A percentile compares a stretch with the other conserved stretches of the same genome.
These are phyloP conservation scores for Dictyostelium firmibasis DNA, from an alignment of 78 protist species.

Conservation along the genomic window DNA sequence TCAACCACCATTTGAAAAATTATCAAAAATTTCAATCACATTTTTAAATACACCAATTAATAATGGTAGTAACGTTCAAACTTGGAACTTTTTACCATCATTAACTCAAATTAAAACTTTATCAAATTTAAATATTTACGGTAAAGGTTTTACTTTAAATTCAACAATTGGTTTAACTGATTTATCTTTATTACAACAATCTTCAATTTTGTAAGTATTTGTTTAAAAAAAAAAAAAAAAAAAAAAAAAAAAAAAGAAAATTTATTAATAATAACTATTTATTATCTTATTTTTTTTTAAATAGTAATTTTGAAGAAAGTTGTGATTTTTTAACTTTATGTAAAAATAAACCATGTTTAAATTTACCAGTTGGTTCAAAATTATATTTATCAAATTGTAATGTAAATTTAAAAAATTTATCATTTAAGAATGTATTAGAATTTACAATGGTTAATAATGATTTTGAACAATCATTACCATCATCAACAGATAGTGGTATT, in stretches of 20 bases:
- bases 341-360: neutral
- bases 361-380: neutral
- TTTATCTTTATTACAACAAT: neutral
- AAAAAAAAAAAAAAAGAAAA: too few relatives aligned
- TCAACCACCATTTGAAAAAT: neutral
- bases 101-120: neutral
- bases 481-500: neutral
- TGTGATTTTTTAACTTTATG: neutral
- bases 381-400: neutral
- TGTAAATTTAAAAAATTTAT: neutral
- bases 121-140: neutral
- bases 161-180: neutral
- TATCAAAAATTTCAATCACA: neutral
- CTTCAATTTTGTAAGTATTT: neutral
- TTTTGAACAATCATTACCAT: neutral
- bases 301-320: neutral
- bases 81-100: neutral
- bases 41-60: neutral
- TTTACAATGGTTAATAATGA: neutral
- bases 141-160: neutral
- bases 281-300: too few relatives aligned
- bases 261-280: too few relatives aligned
- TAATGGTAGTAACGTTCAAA: neutral
- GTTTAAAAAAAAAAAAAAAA: too few relatives aligned
- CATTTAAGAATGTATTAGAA: neutral